Evolutionary conservation across 1,284 basidiomycete species (phyloP).

Genomic region (Termitomyces sp.): DNA sequence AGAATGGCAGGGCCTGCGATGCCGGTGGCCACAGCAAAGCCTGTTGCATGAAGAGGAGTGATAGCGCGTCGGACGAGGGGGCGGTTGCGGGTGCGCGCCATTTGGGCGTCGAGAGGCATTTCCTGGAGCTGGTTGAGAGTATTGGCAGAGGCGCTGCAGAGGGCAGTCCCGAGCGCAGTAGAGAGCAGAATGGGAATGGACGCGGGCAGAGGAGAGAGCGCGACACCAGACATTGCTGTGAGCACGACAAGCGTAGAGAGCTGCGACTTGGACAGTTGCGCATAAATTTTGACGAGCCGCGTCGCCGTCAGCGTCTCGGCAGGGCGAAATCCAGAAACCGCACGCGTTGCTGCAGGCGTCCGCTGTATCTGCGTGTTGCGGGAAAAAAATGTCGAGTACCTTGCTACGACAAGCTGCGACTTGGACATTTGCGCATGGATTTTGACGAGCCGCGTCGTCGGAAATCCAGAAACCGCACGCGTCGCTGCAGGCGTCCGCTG

Average conservation of each 20-base stretch:
- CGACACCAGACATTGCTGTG: slow-evolving; percentile 90
- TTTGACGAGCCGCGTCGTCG: too few relatives aligned
- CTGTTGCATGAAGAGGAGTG: slow-evolving; percentile 78
- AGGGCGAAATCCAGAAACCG: slow-evolving; percentile 22
- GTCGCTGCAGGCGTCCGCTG: too few relatives aligned
- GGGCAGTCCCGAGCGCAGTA: slow-evolving; percentile 83
- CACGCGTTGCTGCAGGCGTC: too few relatives aligned
- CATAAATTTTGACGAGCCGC: slow-evolving; percentile 66
- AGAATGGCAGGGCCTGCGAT: slow-evolving; percentile 75
- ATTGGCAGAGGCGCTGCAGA: slow-evolving; percentile 93
- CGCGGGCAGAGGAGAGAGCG: slow-evolving; percentile 83
- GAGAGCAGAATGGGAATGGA: slow-evolving; percentile 81
- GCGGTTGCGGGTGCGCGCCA: slow-evolving; percentile 84
- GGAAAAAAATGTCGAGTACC: too few relatives aligned
- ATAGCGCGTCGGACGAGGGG: slow-evolving; percentile 87
- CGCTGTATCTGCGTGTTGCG: too few relatives aligned
- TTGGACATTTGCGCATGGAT: too few relatives aligned
- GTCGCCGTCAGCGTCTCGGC: slow-evolving; percentile 39
- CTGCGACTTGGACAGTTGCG: slow-evolving; percentile 82
- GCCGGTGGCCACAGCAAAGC: slow-evolving; percentile 76
- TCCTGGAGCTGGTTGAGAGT: slow-evolving; percentile 95
- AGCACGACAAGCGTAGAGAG: slow-evolving; percentile 88
- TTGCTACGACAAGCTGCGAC: too few relatives aligned
- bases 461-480: too few relatives aligned
- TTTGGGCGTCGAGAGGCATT: slow-evolving; percentile 95